Evolutionary conservation across 2,329 filamentous ascomycete species (phyloP).

Genomic region (Harringtonia lauricola): DNA sequence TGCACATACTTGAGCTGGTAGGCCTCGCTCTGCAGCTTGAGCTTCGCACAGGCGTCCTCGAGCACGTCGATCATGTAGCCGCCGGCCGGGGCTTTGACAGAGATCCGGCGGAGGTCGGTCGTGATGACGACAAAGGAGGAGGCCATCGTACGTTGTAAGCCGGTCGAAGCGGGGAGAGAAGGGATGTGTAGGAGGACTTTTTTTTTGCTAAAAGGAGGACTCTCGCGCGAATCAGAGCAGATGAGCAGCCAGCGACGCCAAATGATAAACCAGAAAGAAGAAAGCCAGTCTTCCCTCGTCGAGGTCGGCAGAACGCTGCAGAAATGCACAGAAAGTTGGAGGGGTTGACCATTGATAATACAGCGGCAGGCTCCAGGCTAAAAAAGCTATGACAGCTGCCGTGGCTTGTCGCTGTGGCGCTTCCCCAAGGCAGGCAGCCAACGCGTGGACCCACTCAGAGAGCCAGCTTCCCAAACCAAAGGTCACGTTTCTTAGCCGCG

Average conservation of each 20-base stretch:
- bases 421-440: background rate
- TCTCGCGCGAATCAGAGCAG: conserved; percentile 31
- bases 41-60: conserved; percentile 76
- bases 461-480: conserved; percentile 1
- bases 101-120: conserved; percentile 63
- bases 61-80: conserved; percentile 79
- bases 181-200: no score
- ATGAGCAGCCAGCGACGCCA: no score
- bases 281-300: no score
- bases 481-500: conserved; percentile 18
- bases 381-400: no score
- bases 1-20: conserved; percentile 68
- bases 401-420: no score
- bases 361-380: background rate
- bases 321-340: conserved; percentile 6
- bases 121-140: conserved; percentile 84
- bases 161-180: background rate
- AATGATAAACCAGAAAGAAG: no score
- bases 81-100: conserved; percentile 71
- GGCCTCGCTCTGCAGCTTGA: conserved; percentile 60
- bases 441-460: conserved; percentile 2
- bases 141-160: conserved; percentile 58
- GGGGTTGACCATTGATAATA: background rate
- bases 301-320: conserved; percentile 7
- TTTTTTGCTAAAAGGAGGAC: conserved; percentile 22